phyloP scores from a whole-genome alignment of 805 yeast genomes.

The Candida pini region DNA sequence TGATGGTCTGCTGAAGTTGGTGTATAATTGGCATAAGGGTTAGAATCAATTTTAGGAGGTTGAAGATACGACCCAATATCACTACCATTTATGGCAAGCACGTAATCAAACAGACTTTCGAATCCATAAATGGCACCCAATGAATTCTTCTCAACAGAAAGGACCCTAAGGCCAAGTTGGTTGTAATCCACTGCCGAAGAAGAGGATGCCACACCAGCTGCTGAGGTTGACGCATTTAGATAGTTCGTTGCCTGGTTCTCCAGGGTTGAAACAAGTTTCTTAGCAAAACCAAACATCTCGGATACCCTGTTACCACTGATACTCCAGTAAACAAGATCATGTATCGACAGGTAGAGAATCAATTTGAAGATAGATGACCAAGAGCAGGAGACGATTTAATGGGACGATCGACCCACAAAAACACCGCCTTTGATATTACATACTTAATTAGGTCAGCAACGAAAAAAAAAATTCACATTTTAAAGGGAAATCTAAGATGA shows the following conservation, averaged over 20 bases:
- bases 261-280: constrained; percentile 50
- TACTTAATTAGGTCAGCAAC: too few species aligned
- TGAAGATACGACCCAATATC: constrained; percentile 35
- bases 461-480: too few species aligned
- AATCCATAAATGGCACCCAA: constrained; percentile 48
- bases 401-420: too few species aligned
- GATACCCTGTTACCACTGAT: too few species aligned
- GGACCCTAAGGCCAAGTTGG: constrained; percentile 52
- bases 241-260: constrained; percentile 32
- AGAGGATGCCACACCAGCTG: constrained; percentile 29
- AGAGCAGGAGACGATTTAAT: too few species aligned
- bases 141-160: constrained; percentile 42
- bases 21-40: constrained; percentile 19
- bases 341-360: too few species aligned
- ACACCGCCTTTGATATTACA: too few species aligned
- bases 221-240: constrained; percentile 23
- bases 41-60: constrained; percentile 23
- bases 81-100: constrained; percentile 73
- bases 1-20: neutral
- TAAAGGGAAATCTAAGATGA: too few species aligned
- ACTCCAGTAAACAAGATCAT: too few species aligned
- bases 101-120: constrained; percentile 84
- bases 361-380: too few species aligned
- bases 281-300: constrained; percentile 59
- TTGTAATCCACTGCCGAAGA: constrained; percentile 15